These are phyloP conservation scores for Sphaceloma murrayae DNA, from an alignment of 2,329 filamentous ascomycete genomes.

Conservation along the genomic window DNA sequence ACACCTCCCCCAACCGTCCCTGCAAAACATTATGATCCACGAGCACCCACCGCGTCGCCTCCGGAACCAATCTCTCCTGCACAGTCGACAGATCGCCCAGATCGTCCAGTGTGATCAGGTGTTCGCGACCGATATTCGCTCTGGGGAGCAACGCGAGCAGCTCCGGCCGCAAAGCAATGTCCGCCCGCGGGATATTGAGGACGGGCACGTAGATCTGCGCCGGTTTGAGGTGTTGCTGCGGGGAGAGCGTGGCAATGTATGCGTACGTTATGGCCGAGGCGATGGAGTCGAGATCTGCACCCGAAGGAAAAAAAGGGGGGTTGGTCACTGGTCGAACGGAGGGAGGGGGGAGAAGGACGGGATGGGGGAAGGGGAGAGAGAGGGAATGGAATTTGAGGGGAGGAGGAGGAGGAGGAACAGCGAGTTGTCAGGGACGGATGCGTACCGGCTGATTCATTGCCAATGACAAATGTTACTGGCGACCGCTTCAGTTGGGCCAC, in stretches of 20 bases:
- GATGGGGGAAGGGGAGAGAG: no score
- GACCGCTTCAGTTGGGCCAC: slow-evolving; percentile 32
- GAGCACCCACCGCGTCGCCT: slow-evolving; percentile 58
- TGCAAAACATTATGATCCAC: slow-evolving; percentile 73
- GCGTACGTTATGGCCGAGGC: slow-evolving; percentile 64
- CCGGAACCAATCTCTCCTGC: slow-evolving; percentile 37
- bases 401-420: no score
- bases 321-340: no score
- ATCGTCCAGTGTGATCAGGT: slow-evolving; percentile 58
- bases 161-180: slow-evolving; percentile 64
- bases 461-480: slow-evolving; percentile 42
- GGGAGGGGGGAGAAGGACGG: no score
- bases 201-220: slow-evolving; percentile 56
- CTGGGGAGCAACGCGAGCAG: slow-evolving; percentile 55
- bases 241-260: slow-evolving; percentile 58
- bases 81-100: slow-evolving; percentile 45
- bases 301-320: slow-evolving; percentile 30
- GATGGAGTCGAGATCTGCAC: slow-evolving; percentile 69
- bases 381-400: no score
- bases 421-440: no score
- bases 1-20: slow-evolving; percentile 48
- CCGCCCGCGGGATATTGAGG: slow-evolving; percentile 57
- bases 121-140: slow-evolving; percentile 48
- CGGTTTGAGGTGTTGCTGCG: slow-evolving; percentile 35
- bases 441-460: slow-evolving; percentile 44